Evolutionary conservation across 805 yeast species (phyloP), one percentile per base, ranked within the genome.

Genomic region (Myxozyma sirexii): DNA sequence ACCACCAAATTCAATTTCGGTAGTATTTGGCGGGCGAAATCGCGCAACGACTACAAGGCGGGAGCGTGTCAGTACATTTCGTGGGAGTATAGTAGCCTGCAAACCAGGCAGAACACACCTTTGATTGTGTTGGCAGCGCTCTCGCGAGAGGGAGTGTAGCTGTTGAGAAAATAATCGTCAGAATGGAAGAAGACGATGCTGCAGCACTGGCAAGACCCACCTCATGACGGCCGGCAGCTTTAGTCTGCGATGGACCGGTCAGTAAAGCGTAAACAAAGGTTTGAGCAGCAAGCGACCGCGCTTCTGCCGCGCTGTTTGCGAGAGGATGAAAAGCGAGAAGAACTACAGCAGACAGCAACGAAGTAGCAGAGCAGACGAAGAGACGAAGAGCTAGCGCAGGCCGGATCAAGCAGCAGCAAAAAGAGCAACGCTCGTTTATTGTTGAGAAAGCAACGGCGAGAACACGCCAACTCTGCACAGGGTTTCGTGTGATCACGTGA

Each of bases 31-130:
- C 0, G 94, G 94, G 46, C 94, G 75, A 67, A 88, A 84, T 54
- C 96, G 76, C 26, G 88, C 90, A 19, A 88, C 78, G 27, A 88
- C 96, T 67, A 83, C 83, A 69, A 24, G 4, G 6, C 7, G 37
- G 31, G n/a, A 13, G 15, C 7, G 23, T 24, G 44, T 42, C 21
- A 29, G 51, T 42, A 4, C 49, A 13, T 27, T 13, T 35, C 10
- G 39, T 12, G 4, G n/a, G 53, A 48, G n/a, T n/a, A n/a, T n/a
- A n/a, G n/a, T n/a, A n/a, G n/a, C n/a, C n/a, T n/a, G n/a, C n/a
- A n/a, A n/a, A n/a, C n/a, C n/a, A n/a, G n/a, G 10, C 29, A 23
- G 4, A 13, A 38, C 38, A 13, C 39, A 60, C 64, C 64, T 54
- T 53, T 60, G 29, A 60, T 60, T n/a, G 64, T 53, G 46, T 52